Base-by-base conservation (phyloP, 2,329 filamentous ascomycete species). In the Venturia oleaginea region DNA sequence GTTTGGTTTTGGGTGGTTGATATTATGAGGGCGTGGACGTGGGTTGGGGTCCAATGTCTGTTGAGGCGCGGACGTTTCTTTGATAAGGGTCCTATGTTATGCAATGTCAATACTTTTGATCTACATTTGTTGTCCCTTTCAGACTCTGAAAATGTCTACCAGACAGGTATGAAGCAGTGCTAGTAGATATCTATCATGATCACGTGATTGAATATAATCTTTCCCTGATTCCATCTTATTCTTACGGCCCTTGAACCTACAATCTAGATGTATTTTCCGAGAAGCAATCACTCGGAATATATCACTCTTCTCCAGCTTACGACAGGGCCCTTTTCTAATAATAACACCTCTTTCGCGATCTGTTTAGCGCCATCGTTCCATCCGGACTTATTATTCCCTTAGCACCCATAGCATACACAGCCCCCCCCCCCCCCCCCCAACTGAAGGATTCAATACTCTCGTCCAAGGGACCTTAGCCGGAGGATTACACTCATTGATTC, bases 401-500 rank as follows among this genome's bases (percentile, higher is more conserved):
- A 55, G 27, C 13, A 57, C 15, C 15, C 38, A 15, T 15, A 15
- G 10, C 13, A 13, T 13, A 54, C 48, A 54, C 27, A 54, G 48
- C 27, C 27, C 17, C 17, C 15, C 7, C 27, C 27, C 15, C 27
- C 51, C 30, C 48, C 15, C 46, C 27, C 46, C 46, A 7, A 51
- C 30, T n/a, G 7, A 55, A 15, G 8, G 6, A 34, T 17, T n/a
- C 51, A n/a, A 7, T 34, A 27, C 13, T 8, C 24, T 55, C 19
- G 51, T 34, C 19, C 51, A 55, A 55, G 48, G 27, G 27, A 24
- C 24, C 27, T 57, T 5, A 15, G 27, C 8, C 15, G 51, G 51
- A n/a, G 51, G 27, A 34, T 57, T 57, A 57, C 51, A 57, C 51
- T 34, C 51, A 4, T 57, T 57, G 13, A 22, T 57, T 57, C 51